Evolutionary conservation across 345 rosid species (phyloP).

Genomic region (Kernera saxatilis): DNA sequence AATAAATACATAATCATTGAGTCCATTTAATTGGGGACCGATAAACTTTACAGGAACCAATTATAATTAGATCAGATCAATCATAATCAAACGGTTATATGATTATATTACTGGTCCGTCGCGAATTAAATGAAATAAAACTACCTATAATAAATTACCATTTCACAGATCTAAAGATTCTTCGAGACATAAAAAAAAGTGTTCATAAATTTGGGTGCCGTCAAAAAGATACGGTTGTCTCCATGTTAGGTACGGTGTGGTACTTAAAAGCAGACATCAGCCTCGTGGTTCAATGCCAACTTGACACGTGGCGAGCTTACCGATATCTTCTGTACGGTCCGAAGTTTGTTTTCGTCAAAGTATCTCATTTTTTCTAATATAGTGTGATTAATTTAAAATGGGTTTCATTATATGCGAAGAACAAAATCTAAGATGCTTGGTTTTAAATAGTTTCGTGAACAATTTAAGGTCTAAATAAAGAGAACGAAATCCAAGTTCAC

Average conservation of each 20-base stretch:
- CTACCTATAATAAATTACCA: background rate
- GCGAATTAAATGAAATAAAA: background rate
- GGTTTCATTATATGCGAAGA: constrained; percentile 19
- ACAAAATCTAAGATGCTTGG: constrained; percentile 26
- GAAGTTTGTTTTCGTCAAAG: constrained; percentile 10
- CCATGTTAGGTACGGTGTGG: constrained; percentile 34
- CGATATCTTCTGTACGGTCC: constrained; percentile 28
- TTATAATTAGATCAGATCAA: background rate
- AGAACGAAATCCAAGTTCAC: constrained; percentile 24
- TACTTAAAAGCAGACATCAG: constrained; percentile 19
- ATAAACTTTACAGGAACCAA: constrained; percentile 5
- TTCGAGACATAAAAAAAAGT: constrained; percentile 17
- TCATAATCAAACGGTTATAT: background rate
- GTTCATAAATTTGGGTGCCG: constrained; percentile 14
- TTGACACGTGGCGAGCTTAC: constrained; percentile 23
- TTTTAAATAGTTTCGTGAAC: constrained; percentile 16
- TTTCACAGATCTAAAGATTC: constrained; percentile 7
- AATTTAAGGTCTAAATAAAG: constrained; percentile 12
- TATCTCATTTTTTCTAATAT: constrained; percentile 12
- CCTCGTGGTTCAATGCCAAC: constrained; percentile 22
- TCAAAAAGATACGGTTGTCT: constrained; percentile 32
- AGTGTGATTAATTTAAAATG: background rate
- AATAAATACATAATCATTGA: constrained; percentile 19
- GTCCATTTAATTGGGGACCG: constrained; percentile 3
- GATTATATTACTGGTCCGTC: background rate